Evolutionary conservation across 495 filamentous ascomycete genomes (phyloP).

Genomic region (Astrothelium macrocarpum): DNA sequence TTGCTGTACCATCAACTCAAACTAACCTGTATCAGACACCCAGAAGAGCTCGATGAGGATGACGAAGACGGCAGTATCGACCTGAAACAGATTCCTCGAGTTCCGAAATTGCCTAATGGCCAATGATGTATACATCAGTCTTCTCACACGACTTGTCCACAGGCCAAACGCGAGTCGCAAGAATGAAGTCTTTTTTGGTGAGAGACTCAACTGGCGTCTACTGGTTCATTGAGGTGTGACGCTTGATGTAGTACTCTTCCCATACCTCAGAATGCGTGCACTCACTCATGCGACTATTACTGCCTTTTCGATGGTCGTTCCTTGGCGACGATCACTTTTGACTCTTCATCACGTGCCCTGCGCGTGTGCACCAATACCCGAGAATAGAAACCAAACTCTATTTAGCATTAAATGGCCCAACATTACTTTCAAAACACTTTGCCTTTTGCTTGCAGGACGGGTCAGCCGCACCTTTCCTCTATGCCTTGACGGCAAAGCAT

Average conservation of each 20-base stretch:
- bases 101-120: constrained; percentile 17
- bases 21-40: constrained; percentile 19
- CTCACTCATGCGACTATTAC: neutral
- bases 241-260: neutral
- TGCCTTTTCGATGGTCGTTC: neutral
- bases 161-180: neutral
- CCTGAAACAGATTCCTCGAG: neutral
- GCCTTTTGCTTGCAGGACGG: no score
- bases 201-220: neutral
- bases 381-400: neutral
- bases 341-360: no score
- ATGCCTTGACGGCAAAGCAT: no score
- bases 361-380: neutral
- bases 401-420: neutral
- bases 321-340: no score
- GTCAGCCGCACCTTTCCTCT: no score
- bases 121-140: constrained; percentile 11
- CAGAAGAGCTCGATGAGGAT: constrained; percentile 28
- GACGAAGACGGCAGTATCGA: constrained; percentile 13
- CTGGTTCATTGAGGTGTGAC: neutral
- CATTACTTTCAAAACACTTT: neutral
- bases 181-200: neutral
- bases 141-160: neutral
- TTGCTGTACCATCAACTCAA: neutral
- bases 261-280: neutral